Conservation (phyloP, 192 early-diverging fungal species). For the Backusella tarrabulga region DNA sequence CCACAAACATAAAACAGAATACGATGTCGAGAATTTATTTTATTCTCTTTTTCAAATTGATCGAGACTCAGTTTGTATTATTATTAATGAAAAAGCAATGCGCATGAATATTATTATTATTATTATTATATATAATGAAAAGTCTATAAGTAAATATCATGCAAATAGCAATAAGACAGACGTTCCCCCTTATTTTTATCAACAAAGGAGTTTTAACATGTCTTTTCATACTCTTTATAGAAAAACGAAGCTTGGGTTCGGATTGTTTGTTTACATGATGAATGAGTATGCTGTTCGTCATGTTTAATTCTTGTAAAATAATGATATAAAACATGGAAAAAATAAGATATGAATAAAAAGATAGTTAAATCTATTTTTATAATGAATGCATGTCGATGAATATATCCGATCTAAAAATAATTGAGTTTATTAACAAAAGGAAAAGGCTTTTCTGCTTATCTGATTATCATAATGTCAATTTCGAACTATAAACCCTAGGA, state of each 20-base stretch:
- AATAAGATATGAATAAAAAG: not conserved
- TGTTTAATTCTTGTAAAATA: not conserved
- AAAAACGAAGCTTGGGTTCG: not conserved
- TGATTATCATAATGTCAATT: not conserved
- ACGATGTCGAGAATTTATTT: not conserved
- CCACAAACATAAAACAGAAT: not conserved
- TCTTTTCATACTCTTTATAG: not conserved
- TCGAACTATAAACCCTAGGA: not conserved
- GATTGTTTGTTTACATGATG: not conserved
- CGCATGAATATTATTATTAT: not conserved
- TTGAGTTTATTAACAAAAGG: not conserved
- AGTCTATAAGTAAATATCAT: not conserved
- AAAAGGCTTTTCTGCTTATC: not conserved
- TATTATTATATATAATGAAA: not conserved
- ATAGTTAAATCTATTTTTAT: not conserved
- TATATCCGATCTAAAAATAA: not conserved
- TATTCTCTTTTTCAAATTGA: not conserved
- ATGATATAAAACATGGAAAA: not conserved
- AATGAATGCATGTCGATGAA: not conserved
- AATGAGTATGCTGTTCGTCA: not conserved
- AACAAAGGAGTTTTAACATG: not conserved
- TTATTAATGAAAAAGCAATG: not conserved
- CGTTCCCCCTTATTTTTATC: not conserved
- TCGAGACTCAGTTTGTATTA: not conserved
- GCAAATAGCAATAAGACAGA: not conserved